A percentile compares a stretch with the other conserved stretches of the same genome.
Conservation (phyloP, 2,329 filamentous ascomycete species). For the Fusarium globosum region DNA sequence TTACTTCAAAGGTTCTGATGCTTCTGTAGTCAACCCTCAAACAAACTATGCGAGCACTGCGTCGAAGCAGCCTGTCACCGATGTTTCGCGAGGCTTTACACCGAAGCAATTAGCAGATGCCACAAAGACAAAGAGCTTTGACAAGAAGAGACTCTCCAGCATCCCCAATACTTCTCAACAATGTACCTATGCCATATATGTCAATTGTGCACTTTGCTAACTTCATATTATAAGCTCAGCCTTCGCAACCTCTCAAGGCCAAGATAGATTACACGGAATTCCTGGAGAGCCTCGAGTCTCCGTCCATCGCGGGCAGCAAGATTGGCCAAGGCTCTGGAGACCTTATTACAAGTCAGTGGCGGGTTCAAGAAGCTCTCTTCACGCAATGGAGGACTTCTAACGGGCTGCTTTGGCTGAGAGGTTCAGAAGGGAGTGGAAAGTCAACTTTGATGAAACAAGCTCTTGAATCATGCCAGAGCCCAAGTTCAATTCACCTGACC, state of each 20-base stretch:
- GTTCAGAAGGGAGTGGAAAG: slow-evolving; percentile 1
- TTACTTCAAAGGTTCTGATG: background rate
- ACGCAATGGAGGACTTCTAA: background rate
- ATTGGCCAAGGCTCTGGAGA: background rate
- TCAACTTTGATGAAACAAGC: background rate
- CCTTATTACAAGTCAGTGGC: background rate
- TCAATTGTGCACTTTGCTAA: background rate
- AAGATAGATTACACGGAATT: background rate
- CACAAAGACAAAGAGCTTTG: background rate
- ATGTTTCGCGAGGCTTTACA: background rate
- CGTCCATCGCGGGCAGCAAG: background rate
- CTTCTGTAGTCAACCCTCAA: background rate
- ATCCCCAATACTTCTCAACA: background rate
- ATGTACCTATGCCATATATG: background rate
- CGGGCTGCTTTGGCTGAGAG: background rate
- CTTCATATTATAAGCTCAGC: background rate
- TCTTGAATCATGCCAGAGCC: background rate
- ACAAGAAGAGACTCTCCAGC: background rate
- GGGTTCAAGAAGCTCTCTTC: background rate
- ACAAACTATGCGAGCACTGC: background rate
- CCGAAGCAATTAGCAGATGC: background rate
- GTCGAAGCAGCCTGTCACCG: background rate
- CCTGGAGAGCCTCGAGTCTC: background rate
- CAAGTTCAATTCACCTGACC: background rate
- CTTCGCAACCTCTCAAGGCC: background rate